A percentile compares a stretch with the other conserved stretches of the same genome.
Conservation (phyloP, 768 basidiomycete species). For the Tulasnella sp. region DNA sequence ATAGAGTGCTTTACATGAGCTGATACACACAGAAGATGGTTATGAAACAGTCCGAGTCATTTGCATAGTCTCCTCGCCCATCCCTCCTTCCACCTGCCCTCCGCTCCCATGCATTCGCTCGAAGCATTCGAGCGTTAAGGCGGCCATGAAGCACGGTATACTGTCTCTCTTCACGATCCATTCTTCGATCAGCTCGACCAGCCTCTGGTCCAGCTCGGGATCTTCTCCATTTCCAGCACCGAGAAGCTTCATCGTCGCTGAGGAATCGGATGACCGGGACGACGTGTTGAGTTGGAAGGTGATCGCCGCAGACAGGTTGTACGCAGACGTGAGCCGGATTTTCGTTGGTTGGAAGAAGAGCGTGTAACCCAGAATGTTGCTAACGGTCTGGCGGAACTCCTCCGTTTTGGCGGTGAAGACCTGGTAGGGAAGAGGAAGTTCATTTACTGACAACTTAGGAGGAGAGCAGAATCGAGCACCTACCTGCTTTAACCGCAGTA, state of each 20-base stretch:
- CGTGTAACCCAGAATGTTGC: conserved; percentile 84
- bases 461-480: conserved; percentile 8
- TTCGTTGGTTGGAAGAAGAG: conserved; percentile 90
- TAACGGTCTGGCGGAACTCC: conserved; percentile 89
- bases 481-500: conserved; percentile 81
- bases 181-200: conserved; percentile 24
- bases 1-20: too few species aligned
- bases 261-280: not conserved
- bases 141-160: conserved; percentile 29
- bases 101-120: conserved; percentile 2
- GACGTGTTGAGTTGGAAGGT: conserved; percentile 49
- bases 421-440: conserved; percentile 38
- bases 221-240: conserved; percentile 25
- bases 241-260: conserved; percentile 29
- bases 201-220: not conserved
- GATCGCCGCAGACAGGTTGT: conserved; percentile 80
- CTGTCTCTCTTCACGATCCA: conserved; percentile 28
- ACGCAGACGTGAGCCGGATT: conserved; percentile 82
- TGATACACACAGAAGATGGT: too few species aligned
- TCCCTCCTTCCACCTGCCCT: not conserved
- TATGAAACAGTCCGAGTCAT: not conserved
- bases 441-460: too few species aligned
- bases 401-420: conserved; percentile 79
- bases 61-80: not conserved
- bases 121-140: conserved; percentile 27